Percentiles rank a stretch among this genome's conserved stretches.
Conservation (phyloP, 768 basidiomycete genomes). For the Pilatotrama ljubarskyi region DNA sequence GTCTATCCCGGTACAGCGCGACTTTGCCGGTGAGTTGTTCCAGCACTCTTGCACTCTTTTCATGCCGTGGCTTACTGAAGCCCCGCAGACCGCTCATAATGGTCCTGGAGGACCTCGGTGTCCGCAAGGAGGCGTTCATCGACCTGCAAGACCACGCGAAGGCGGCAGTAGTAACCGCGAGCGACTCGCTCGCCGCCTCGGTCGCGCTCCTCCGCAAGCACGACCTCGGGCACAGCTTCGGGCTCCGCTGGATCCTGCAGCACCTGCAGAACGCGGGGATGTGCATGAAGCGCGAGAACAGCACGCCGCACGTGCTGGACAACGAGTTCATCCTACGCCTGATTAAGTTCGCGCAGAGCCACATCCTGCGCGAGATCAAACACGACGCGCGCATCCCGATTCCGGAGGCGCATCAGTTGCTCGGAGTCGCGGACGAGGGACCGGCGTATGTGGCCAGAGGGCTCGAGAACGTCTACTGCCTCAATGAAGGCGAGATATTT, state of each 20-base stretch:
- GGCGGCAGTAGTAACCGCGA: slow-evolving; percentile 55
- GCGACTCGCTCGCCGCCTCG: slow-evolving; percentile 53
- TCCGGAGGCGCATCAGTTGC: slow-evolving; percentile 64
- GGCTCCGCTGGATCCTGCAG: slow-evolving; percentile 50
- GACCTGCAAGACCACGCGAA: slow-evolving; percentile 62
- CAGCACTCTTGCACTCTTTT: not conserved
- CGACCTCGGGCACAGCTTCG: slow-evolving; percentile 45
- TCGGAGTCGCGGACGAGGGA: slow-evolving; percentile 85
- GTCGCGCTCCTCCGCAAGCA: slow-evolving; percentile 49
- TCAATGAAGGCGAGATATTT: slow-evolving; percentile 64
- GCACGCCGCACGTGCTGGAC: slow-evolving; percentile 8
- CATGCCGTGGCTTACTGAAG: not conserved
- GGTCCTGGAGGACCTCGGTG: slow-evolving; percentile 75
- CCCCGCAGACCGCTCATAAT: slow-evolving; percentile 63
- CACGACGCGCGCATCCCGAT: slow-evolving; percentile 74
- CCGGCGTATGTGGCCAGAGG: slow-evolving; percentile 56
- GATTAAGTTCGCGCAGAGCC: slow-evolving; percentile 46
- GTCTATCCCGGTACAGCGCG: slow-evolving; percentile 59
- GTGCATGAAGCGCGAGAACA: slow-evolving; percentile 16
- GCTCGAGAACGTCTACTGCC: slow-evolving; percentile 50
- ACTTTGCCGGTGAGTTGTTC: slow-evolving; percentile 60
- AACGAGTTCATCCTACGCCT: slow-evolving; percentile 24
- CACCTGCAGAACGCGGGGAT: slow-evolving; percentile 41
- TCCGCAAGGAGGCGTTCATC: slow-evolving; percentile 55
- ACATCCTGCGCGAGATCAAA: slow-evolving; percentile 75